These are phyloP conservation scores for Apiotrichum gamsii DNA, from an alignment of 1,284 basidiomycete genomes.

Conservation along the genomic window DNA sequence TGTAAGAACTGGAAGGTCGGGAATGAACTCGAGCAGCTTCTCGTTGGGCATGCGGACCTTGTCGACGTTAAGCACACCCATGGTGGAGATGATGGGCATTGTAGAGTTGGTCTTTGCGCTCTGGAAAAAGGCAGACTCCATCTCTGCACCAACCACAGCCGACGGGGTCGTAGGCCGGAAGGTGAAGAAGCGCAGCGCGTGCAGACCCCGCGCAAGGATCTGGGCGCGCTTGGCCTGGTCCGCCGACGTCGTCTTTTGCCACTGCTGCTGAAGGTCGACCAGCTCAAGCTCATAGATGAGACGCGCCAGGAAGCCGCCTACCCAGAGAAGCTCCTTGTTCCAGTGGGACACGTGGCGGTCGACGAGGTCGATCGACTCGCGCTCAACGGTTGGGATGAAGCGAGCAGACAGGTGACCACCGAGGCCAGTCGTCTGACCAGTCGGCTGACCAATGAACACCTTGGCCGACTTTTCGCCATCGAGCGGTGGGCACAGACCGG, in stretches of 20 bases:
- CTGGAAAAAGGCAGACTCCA: conserved; percentile 77
- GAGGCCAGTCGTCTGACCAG: conserved; percentile 87
- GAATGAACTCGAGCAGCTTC: conserved; percentile 69
- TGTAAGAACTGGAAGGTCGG: conserved; percentile 70
- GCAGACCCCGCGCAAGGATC: conserved; percentile 61
- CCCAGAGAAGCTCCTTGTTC: conserved; percentile 79
- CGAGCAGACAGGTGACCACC: conserved; percentile 85
- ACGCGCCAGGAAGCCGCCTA: conserved; percentile 71
- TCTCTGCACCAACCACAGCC: conserved; percentile 65
- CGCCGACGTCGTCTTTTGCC: conserved; percentile 33
- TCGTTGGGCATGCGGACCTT: conserved; percentile 74
- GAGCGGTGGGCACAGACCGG: conserved; percentile 73
- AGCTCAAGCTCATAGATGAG: conserved; percentile 84
- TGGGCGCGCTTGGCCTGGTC: conserved; percentile 57
- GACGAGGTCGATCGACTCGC: conserved; percentile 87
- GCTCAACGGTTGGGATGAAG: conserved; percentile 95
- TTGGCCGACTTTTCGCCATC: conserved; percentile 52
- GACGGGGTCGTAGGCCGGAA: conserved; percentile 84
- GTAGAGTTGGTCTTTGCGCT: conserved; percentile 50
- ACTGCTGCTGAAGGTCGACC: conserved; percentile 41
- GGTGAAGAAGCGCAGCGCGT: conserved; percentile 82
- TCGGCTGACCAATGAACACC: conserved; percentile 46
- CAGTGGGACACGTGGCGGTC: conserved; percentile 47
- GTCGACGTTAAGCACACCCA: conserved; percentile 64
- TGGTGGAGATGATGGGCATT: conserved; percentile 73